Evolutionary conservation across 495 filamentous ascomycete species (phyloP), one percentile per base, ranked within the genome.

Genomic region (Copromyces sp.): DNA sequence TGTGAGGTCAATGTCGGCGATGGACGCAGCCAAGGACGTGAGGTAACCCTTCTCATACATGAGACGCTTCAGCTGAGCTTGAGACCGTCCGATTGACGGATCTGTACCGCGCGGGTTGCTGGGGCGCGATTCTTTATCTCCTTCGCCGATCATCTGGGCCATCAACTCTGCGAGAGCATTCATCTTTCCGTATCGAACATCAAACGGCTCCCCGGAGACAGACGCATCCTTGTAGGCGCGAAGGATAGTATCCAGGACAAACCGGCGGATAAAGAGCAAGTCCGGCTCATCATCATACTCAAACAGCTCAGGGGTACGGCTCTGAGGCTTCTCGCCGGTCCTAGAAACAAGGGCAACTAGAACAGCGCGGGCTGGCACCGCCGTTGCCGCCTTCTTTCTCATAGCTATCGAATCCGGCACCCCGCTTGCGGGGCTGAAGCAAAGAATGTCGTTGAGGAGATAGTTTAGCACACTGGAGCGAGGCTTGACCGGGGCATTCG

Each of bases 11-110:
- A 99, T 91, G 75, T 99, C 95, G 14, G 95, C 94, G 75, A 98
- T 92, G 9, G 96, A 97, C n/a, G 88, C 86, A 4, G 95, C 97
- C 47, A 99, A 82, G 6, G 93, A 89, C 35, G 90, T 84, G 70
- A 98, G 93, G 80, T 95, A 98, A 70, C 95, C 93, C 79, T 97
- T 98, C 81, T 98, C 96, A 75, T 97, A 97, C 95, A 99, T 99
- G 45, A 97, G 88, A 76, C 92, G 94, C 20, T 91, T 92, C 73
- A 99, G 87, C 74, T 95, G 92, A 76, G 90, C 88, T 45, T 92
- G 88, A 5, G 90, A 87, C 11, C 83, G 79, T 70, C 45, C 39
- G 32, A 78, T 59, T 20, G 69, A 73, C 9, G 80, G 76, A 59
- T 82, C 82, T 14, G 81, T 75, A 38, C 78, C 78, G 9, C 81